Conservation (phyloP, 306 rosid genomes). For the Alnus rubra region DNA sequence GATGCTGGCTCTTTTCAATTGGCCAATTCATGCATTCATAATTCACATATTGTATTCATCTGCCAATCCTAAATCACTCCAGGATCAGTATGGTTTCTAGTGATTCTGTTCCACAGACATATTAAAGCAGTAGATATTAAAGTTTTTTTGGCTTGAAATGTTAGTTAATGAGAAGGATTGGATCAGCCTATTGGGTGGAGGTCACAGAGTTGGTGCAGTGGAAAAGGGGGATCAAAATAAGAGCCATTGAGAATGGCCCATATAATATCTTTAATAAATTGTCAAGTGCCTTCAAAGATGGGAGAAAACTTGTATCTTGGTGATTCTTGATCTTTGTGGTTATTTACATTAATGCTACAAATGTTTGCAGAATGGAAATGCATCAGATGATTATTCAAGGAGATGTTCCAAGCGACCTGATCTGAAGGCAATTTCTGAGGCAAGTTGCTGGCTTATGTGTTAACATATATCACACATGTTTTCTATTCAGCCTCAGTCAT, state of each 20-base stretch:
- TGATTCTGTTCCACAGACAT: neutral
- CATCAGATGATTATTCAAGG: conserved; percentile 15
- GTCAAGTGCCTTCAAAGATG: neutral
- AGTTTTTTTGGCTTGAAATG: no score
- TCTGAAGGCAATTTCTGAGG: conserved; percentile 39
- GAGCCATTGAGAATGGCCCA: no score
- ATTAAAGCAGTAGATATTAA: neutral
- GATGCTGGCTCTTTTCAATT: neutral
- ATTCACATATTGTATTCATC: neutral
- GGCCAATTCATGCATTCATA: neutral
- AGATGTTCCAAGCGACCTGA: conserved; percentile 38
- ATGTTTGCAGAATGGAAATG: conserved; percentile 27
- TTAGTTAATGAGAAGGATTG: no score
- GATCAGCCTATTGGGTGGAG: no score
- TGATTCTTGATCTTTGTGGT: neutral
- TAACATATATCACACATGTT: neutral
- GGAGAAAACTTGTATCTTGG: neutral
- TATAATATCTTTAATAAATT: no score
- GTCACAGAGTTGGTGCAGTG: no score
- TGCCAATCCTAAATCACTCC: neutral
- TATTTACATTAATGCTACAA: conserved; percentile 3
- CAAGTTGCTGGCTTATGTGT: conserved; percentile 20
- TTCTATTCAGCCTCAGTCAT: neutral
- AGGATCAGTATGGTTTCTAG: conserved; percentile 3
- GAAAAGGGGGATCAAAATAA: no score